Percentiles rank a stretch among this genome's conserved stretches.
These are phyloP conservation scores for Scalesia atractyloides DNA, from an alignment of 129 eudicot genomes.

Conservation along the genomic window DNA sequence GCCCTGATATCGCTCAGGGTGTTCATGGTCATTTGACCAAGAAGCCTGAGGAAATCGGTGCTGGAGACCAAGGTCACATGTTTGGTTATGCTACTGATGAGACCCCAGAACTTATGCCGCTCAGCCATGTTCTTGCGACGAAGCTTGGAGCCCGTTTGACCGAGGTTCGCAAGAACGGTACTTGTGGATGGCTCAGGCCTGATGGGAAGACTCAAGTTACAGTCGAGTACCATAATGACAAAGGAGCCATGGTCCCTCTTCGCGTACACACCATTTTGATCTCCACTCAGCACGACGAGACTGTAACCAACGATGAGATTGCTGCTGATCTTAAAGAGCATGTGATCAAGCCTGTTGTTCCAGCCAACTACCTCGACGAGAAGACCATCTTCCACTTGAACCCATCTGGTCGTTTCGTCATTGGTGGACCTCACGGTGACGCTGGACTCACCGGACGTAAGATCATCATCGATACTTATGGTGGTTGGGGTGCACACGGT, in stretches of 20 bases:
- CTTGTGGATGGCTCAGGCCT: constrained; percentile 68
- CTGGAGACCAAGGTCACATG: constrained; percentile 70
- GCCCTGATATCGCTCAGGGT: constrained; percentile 71
- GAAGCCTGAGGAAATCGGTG: constrained; percentile 71
- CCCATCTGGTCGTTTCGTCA: constrained; percentile 67
- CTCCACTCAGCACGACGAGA: constrained; percentile 65
- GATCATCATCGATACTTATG: constrained; percentile 64
- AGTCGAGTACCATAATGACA: constrained; percentile 55
- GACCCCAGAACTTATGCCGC: constrained; percentile 72
- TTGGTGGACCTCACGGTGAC: constrained; percentile 73
- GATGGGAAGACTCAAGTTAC: constrained; percentile 75
- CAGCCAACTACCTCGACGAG: constrained; percentile 60
- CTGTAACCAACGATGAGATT: constrained; percentile 62
- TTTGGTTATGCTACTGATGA: constrained; percentile 78
- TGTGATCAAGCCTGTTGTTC: constrained; percentile 62
- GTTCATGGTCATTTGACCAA: constrained; percentile 70
- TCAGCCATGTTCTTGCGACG: constrained; percentile 69
- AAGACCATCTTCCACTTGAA: constrained; percentile 66
- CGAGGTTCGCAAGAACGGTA: constrained; percentile 61
- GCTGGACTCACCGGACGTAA: constrained; percentile 70
- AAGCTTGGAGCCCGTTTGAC: constrained; percentile 67
- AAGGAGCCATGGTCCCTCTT: constrained; percentile 63
- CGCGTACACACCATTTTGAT: constrained; percentile 65
- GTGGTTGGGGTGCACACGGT: constrained; percentile 72
- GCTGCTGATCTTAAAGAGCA: constrained; percentile 66